Conservation (phyloP, 2,329 filamentous ascomycete species). For the Verticillium alfalfae region DNA sequence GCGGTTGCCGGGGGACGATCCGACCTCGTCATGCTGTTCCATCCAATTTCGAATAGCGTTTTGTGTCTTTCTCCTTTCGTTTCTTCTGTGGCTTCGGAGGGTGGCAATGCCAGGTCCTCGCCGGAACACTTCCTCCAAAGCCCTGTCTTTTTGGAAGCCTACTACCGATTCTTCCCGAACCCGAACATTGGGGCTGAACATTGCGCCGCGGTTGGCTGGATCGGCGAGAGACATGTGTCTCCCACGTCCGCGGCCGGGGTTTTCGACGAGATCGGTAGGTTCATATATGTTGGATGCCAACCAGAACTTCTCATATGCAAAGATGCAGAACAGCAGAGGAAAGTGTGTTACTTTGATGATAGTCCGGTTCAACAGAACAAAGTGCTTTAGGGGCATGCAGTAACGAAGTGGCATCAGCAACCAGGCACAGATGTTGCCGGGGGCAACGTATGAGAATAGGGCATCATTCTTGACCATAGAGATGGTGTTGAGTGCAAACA, state of each 20-base stretch:
- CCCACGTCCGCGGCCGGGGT: slow-evolving; percentile 45
- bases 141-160: slow-evolving; percentile 84
- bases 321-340: slow-evolving; percentile 81
- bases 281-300: slow-evolving; percentile 73
- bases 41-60: slow-evolving; percentile 89
- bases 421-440: slow-evolving; percentile 90
- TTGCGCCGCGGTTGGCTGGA: slow-evolving; percentile 46
- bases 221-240: slow-evolving; percentile 53
- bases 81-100: slow-evolving; percentile 52
- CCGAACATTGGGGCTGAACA: slow-evolving; percentile 69
- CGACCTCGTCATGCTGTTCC: slow-evolving; percentile 59
- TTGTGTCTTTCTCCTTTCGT: slow-evolving; percentile 67
- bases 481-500: slow-evolving; percentile 95
- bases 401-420: slow-evolving; percentile 77
- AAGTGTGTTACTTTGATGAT: slow-evolving; percentile 90
- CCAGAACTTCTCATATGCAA: slow-evolving; percentile 76
- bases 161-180: slow-evolving; percentile 81
- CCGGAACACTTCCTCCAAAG: slow-evolving; percentile 86
- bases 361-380: slow-evolving; percentile 80
- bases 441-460: slow-evolving; percentile 88
- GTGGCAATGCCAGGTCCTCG: slow-evolving; percentile 61
- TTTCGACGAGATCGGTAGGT: slow-evolving; percentile 80
- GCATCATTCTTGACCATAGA: slow-evolving; percentile 99
- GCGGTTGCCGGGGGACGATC: slow-evolving; percentile 33
- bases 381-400: slow-evolving; percentile 71